A percentile compares a stretch with the other conserved stretches of the same genome.
Conservation (phyloP, 225 moss, liverwort and hornwort genomes). For the Sphagnum contortum region DNA sequence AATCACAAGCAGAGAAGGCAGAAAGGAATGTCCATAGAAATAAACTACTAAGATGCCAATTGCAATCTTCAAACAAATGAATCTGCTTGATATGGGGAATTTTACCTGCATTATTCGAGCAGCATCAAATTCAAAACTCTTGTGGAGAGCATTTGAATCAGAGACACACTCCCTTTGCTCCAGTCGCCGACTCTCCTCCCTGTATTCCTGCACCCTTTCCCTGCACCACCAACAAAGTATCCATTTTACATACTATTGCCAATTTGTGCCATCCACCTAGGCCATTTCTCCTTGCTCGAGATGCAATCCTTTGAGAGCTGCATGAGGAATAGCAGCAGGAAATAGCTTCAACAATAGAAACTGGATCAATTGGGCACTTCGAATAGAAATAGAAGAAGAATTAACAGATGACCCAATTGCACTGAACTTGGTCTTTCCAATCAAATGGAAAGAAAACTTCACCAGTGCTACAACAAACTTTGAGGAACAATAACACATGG, state of each 20-base stretch:
- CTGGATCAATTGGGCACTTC: not conserved
- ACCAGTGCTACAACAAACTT: no score
- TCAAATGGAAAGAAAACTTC: no score
- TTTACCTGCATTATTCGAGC: slow-evolving; percentile 86
- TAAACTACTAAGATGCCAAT: no score
- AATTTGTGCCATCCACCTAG: no score
- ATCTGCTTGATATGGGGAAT: no score
- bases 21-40: no score
- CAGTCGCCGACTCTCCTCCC: slow-evolving; percentile 89
- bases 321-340: not conserved
- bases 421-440: no score
- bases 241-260: not conserved
- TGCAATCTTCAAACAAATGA: no score
- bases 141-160: slow-evolving; percentile 74
- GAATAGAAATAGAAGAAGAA: not conserved
- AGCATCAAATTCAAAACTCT: slow-evolving; percentile 80
- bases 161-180: slow-evolving; percentile 79
- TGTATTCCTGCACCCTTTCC: slow-evolving; percentile 74
- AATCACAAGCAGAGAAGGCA: no score
- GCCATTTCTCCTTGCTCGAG: no score
- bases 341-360: not conserved
- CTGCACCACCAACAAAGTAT: slow-evolving; percentile 20
- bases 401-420: not conserved
- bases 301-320: no score
- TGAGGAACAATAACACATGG: no score